A percentile compares a stretch with the other conserved stretches of the same genome.
phyloP scores from a whole-genome alignment of 1,139 yeast species.

The Pichiaceae sp. region DNA sequence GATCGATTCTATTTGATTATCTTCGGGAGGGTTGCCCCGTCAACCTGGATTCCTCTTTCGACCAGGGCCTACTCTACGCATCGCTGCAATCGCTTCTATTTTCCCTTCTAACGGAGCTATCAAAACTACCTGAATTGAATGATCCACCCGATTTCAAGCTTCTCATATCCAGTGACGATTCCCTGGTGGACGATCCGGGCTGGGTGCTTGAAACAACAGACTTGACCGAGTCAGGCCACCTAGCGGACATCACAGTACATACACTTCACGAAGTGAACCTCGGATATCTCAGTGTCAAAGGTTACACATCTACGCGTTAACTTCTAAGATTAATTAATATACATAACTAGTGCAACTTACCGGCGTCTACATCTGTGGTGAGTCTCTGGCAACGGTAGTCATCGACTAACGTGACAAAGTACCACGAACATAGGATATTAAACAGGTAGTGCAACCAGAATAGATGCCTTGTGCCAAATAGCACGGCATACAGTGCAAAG shows the following conservation, averaged over 20 bases:
- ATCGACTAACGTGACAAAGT: slow-evolving; percentile 14
- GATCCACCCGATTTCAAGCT: slow-evolving; percentile 14
- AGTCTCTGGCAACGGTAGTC: slow-evolving; percentile 7
- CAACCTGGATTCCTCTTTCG: slow-evolving; percentile 8
- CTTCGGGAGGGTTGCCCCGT: slow-evolving; percentile 5
- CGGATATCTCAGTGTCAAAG: slow-evolving; percentile 17
- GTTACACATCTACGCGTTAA: slow-evolving; percentile 14
- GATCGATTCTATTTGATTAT: slow-evolving; percentile 18
- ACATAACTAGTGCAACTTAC: slow-evolving; percentile 2
- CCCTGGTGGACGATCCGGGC: slow-evolving; percentile 9
- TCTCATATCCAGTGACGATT: slow-evolving; percentile 13
- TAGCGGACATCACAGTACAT: slow-evolving; percentile 8
- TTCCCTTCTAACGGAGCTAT: slow-evolving; percentile 16
- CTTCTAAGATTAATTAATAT: background rate
- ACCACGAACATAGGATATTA: slow-evolving; percentile 37
- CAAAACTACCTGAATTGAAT: slow-evolving; percentile 2
- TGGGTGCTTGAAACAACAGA: slow-evolving; percentile 18
- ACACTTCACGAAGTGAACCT: slow-evolving; percentile 15
- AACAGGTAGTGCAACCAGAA: slow-evolving; percentile 65
- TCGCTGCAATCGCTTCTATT: slow-evolving; percentile 18
- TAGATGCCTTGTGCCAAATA: slow-evolving; percentile 62
- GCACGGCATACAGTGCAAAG: slow-evolving; percentile 42
- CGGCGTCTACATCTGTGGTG: background rate
- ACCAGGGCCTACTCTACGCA: slow-evolving; percentile 11
- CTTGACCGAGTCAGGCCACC: background rate